phyloP scores from a whole-genome alignment of 352 stramenopile species.

The Pythium insidiosum region DNA sequence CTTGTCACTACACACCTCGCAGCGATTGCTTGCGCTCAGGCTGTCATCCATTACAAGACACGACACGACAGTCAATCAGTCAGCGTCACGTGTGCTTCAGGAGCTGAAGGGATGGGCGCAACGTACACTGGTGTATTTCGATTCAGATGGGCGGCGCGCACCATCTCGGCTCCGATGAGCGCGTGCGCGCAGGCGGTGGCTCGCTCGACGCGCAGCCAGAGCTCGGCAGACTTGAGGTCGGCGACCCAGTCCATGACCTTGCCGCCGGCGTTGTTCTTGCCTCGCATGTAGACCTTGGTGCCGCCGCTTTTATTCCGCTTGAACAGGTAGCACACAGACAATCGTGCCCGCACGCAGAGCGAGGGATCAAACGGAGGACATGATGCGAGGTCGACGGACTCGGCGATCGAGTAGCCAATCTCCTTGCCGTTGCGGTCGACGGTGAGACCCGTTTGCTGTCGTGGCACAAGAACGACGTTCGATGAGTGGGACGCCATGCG shows the following conservation, averaged over 20 bases:
- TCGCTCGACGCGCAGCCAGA: slow-evolving; percentile 60
- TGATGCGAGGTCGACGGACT: slow-evolving; percentile 62
- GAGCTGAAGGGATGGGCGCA: no score
- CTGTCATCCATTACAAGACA: slow-evolving; percentile 1
- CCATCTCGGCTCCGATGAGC: slow-evolving; percentile 44
- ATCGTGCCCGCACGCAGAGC: slow-evolving; percentile 57
- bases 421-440: slow-evolving; percentile 67
- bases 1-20: slow-evolving; percentile 55
- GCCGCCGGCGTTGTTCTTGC: slow-evolving; percentile 57
- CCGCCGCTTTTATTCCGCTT: slow-evolving; percentile 64
- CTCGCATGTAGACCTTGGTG: slow-evolving; percentile 72
- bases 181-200: slow-evolving; percentile 40
- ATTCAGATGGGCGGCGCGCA: slow-evolving; percentile 29
- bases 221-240: slow-evolving; percentile 62
- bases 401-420: slow-evolving; percentile 69
- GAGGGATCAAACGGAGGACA: slow-evolving; percentile 44
- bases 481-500: no score
- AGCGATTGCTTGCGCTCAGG: slow-evolving; percentile 29
- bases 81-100: no score
- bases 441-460: slow-evolving; percentile 62
- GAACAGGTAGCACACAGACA: slow-evolving; percentile 73
- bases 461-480: no score
- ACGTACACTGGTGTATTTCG: slow-evolving; percentile 14
- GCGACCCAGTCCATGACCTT: slow-evolving; percentile 68
- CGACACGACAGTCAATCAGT: slow-evolving; percentile 2